Evolutionary conservation across 495 filamentous ascomycete species (phyloP), one percentile per base, ranked within the genome.

Genomic region (Glarea lozoyensis): DNA sequence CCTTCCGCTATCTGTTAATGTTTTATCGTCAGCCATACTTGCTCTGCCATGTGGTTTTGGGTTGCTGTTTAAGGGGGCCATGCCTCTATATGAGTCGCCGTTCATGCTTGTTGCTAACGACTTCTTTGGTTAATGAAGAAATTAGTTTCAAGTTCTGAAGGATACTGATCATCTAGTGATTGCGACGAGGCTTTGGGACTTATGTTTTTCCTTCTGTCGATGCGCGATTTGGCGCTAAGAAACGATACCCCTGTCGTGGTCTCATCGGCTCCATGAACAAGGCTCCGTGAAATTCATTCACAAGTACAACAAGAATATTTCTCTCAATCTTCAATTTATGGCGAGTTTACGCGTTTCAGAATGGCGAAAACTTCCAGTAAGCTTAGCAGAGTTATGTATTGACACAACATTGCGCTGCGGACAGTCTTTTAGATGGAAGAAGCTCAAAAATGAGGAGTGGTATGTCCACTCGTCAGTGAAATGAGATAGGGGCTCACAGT

Each of bases 401-500:
- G 84, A 93, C 54, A 96, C 89, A 0, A 93, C 87, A 0, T 67
- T 96, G 12, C 79, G 87, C 38, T 94, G 88, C 58, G 89, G 89
- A 15, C 89, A 96, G 56, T 89, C 88, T 2, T 96, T 94, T 57
- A 70, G 92, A 67, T 98, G 92, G 92, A 84, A 82, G 35, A 84
- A 86, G 48, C 73, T 86, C 37, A 68, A 70, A 37, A 72, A 74
- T 13, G 75, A 87, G 53, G 82, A 92, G 75, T 98, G 93, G 92
- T 83, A 53, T 29, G 47, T 42, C n/a, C 15, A 30, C 21, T 10
- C 17, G 19, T 19, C 18, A 16, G 19, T 29, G 17, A 15, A 17
- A 5, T 3, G 34, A 40, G 16, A 34, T 15, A 34, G 42, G 31
- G 35, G 43, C 41, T 49, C 42, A 56, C 21, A 34, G 30, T 18